phyloP scores from a whole-genome alignment of 495 filamentous ascomycete species.

The Penicillium arizonense region DNA sequence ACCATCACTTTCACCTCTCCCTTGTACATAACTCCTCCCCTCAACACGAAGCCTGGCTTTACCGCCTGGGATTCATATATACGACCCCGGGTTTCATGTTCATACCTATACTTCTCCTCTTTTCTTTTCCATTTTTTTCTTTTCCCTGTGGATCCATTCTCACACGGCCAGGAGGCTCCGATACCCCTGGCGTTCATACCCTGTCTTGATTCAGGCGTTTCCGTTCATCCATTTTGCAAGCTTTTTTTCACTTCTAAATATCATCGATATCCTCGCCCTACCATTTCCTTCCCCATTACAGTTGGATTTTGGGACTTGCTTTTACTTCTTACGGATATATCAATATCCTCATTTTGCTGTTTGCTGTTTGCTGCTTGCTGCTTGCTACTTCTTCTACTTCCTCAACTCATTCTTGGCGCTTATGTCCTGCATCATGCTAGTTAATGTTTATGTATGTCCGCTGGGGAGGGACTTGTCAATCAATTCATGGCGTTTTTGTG shows the following conservation, averaged over 20 bases:
- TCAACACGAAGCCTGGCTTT: not conserved
- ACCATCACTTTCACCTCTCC: not conserved
- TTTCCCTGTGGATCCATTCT: not conserved
- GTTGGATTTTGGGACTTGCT: too few relatives aligned
- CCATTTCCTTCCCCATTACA: not conserved
- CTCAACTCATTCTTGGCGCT: too few relatives aligned
- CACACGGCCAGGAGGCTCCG: constrained; percentile 1
- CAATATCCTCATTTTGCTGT: too few relatives aligned
- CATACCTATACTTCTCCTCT: not conserved
- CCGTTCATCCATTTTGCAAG: not conserved
- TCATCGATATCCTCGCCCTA: not conserved
- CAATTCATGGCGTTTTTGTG: too few relatives aligned
- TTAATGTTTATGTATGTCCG: too few relatives aligned
- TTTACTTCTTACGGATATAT: too few relatives aligned
- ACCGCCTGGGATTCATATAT: constrained; percentile 7
- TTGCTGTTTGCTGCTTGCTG: too few relatives aligned
- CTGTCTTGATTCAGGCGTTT: constrained; percentile 10
- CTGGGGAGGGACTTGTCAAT: too few relatives aligned
- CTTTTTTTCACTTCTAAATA: not conserved
- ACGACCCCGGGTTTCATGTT: not conserved
- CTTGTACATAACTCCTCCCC: constrained; percentile 10
- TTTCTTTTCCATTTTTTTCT: not conserved
- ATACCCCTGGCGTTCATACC: constrained; percentile 9
- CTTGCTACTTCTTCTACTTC: too few relatives aligned
- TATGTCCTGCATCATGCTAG: too few relatives aligned